Conservation (phyloP, 164 flowering plant species). For the Paratinospora sagittata region DNA sequence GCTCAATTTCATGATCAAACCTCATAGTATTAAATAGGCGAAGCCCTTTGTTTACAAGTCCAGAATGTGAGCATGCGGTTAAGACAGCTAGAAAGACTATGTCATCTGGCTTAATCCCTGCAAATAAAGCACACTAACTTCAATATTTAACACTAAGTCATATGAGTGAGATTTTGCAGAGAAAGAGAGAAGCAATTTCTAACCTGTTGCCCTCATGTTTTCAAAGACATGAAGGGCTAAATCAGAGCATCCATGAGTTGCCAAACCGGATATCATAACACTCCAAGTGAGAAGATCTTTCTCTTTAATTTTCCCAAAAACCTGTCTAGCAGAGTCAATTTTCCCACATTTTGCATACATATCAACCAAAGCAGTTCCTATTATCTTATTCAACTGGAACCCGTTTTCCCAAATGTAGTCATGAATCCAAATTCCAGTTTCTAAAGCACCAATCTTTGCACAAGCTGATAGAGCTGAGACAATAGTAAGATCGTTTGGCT, state of each 20-base stretch:
- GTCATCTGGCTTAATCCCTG: slow-evolving; percentile 31
- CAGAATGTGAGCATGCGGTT: slow-evolving; percentile 52
- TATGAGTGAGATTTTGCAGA: background rate
- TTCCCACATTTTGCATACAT: slow-evolving; percentile 81
- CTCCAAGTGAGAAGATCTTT: slow-evolving; percentile 48
- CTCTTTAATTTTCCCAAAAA: slow-evolving; percentile 27
- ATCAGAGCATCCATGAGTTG: slow-evolving; percentile 38
- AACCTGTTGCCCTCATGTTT: slow-evolving; percentile 41
- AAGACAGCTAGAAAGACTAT: slow-evolving; percentile 39
- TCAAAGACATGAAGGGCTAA: slow-evolving; percentile 41
- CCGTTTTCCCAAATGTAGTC: slow-evolving; percentile 25
- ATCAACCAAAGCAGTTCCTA: slow-evolving; percentile 58
- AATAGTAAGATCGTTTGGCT: slow-evolving; percentile 35
- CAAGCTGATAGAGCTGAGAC: slow-evolving; percentile 43
- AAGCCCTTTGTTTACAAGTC: slow-evolving; percentile 38
- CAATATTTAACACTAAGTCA: slow-evolving; percentile 24
- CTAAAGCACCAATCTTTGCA: slow-evolving; percentile 44
- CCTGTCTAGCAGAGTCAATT: slow-evolving; percentile 28
- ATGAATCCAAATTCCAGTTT: slow-evolving; percentile 34
- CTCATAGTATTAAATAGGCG: slow-evolving; percentile 38
- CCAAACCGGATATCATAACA: slow-evolving; percentile 53
- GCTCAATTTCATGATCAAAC: slow-evolving; percentile 38
- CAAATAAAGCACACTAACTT: background rate
- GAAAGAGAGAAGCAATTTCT: background rate
- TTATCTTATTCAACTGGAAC: slow-evolving; percentile 23